phyloP scores from a whole-genome alignment of 2,329 filamentous ascomycete species.

The Sclerotinia trifoliorum region DNA sequence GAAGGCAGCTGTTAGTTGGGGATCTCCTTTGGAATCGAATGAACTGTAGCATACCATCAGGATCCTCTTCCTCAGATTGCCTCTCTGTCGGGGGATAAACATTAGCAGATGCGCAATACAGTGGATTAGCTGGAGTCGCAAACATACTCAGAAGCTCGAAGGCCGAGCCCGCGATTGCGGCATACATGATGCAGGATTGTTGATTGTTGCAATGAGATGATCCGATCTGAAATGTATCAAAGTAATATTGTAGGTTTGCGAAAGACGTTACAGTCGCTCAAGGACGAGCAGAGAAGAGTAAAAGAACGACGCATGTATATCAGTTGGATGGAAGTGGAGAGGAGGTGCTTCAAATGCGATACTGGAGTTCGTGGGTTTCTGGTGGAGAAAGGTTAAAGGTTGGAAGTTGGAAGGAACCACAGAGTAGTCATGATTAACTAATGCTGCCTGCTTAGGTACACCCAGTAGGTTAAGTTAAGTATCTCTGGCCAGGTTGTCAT shows the following conservation, averaged over 20 bases:
- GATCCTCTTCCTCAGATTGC: slow-evolving; percentile 36
- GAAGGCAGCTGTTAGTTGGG: slow-evolving; percentile 33
- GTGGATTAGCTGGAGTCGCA: slow-evolving; percentile 3
- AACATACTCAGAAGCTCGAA: slow-evolving; percentile 41
- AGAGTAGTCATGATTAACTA: no score
- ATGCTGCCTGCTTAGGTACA: background rate
- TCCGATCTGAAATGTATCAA: background rate
- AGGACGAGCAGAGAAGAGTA: slow-evolving; percentile 35
- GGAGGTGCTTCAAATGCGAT: background rate
- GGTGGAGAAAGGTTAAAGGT: slow-evolving; percentile 3
- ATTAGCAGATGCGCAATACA: slow-evolving; percentile 30
- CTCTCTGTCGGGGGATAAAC: slow-evolving; percentile 30
- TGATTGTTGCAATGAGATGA: background rate
- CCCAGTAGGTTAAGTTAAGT: background rate
- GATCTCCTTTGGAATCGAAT: background rate
- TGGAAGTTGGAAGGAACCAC: background rate
- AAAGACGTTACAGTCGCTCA: slow-evolving; percentile 33
- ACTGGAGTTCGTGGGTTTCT: background rate
- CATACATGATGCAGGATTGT: slow-evolving; percentile 32
- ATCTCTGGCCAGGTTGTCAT: slow-evolving; percentile 10
- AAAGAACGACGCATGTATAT: slow-evolving; percentile 40
- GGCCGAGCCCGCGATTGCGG: slow-evolving; percentile 34
- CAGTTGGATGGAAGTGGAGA: slow-evolving; percentile 17
- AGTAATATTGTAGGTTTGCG: background rate
- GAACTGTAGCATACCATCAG: slow-evolving; percentile 32